Conservation (phyloP, 73 alveolate species). For the Paramecium tetraurelia region DNA sequence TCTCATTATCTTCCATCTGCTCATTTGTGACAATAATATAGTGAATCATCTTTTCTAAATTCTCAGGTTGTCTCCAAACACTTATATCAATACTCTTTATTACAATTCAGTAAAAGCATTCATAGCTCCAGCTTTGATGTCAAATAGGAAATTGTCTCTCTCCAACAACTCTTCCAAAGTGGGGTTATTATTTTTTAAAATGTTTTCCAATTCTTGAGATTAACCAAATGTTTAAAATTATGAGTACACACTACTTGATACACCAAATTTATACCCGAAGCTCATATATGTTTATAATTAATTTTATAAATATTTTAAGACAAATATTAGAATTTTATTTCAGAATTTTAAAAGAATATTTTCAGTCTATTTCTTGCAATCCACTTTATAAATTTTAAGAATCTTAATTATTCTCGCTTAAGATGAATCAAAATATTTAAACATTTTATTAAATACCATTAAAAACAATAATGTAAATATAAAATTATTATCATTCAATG, state of each 20-base stretch:
- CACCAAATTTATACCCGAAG: constrained; percentile 14
- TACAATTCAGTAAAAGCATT: constrained; percentile 40
- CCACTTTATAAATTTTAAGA: not conserved
- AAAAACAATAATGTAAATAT: too few species aligned
- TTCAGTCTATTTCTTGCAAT: not conserved
- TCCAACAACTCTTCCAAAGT: constrained; percentile 37
- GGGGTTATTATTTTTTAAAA: not conserved
- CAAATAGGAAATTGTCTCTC: constrained; percentile 38
- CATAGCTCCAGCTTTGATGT: constrained; percentile 48
- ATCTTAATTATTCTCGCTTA: not conserved
- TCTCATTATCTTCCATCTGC: not conserved
- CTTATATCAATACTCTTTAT: not conserved
- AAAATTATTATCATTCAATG: too few species aligned
- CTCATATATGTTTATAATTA: not conserved
- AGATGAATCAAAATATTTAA: not conserved
- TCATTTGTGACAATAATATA: not conserved
- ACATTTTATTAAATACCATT: not conserved
- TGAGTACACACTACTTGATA: not conserved
- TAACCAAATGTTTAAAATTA: constrained; percentile 35
- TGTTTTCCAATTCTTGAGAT: constrained; percentile 12
- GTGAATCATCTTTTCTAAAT: not conserved
- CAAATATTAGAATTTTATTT: not conserved
- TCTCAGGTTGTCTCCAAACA: constrained; percentile 18
- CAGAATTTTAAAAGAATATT: not conserved
- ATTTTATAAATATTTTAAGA: not conserved